Evolutionary conservation across 805 yeast genomes (phyloP), one percentile per base, ranked within the genome.

Genomic region (Kluyveromyces lactis): DNA sequence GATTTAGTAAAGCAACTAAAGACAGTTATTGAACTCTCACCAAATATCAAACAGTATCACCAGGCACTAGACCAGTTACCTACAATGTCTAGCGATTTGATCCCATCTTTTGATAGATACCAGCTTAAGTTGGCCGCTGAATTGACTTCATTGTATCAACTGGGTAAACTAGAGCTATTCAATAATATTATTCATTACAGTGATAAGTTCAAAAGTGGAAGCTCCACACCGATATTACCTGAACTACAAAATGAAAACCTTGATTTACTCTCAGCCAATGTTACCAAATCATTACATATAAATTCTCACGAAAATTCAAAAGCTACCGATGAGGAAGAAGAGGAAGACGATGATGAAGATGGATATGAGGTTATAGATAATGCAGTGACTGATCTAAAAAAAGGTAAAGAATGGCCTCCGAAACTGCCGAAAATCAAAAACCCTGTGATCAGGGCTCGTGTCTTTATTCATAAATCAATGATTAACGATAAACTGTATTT

Each of bases 391-490:
- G 37, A 23, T 4, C 18, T 7, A 16, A 17, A 42, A 19, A 40
- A 46, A 10, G 41, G 41, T 17, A 26, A 45, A 19, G 40, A 46
- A 26, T 75, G 73, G 67, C 77, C 82, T 1, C 97, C 96, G 1
- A 68, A 67, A 9, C 59, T 87, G 13, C 97, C 97, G 0, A 60
- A 58, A 23, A 83, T 90, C 30, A 58, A 67, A 5, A 73, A 81
- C 52, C 72, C 73, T 1, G 67, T 67, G 3, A 70, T 87, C 9
- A 67, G 71, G 45, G 76, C 79, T 5, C 71, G 82, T 38, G 95
- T 86, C 0, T 90, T 89, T 54, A 75, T 81, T 19, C 97, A 90
- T 58, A 79, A 79, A 48, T 87, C 96, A 0, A 66, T 75, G 3
- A 71, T 80, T 12, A 76, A 79, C 44, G 75, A 73, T 46, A 73